Evolutionary conservation across 306 rosid genomes (phyloP), one percentile per base, ranked within the genome.

Genomic region (Cucurbita pepo): DNA sequence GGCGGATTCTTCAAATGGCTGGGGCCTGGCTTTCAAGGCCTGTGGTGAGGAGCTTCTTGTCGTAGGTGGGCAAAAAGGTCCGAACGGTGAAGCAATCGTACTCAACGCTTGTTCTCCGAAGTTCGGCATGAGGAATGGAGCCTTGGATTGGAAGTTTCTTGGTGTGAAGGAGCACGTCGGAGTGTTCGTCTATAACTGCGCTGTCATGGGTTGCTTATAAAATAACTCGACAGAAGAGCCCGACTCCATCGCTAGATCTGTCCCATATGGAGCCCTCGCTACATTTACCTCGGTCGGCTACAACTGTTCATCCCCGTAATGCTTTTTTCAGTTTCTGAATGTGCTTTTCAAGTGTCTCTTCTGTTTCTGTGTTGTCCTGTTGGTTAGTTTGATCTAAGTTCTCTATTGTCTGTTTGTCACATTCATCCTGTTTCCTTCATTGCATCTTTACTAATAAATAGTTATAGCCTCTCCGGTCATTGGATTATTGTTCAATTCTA

Each of bases 151-250:
- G 85, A 72, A 63, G 71, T 67, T 78, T 56, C 67, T 82, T 11
- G 75, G 82, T 14, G 73, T 72, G n/a, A 78, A 70, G 78, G 75
- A 48, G 25, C 55, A 71, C 22, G 75, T 78, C 4, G 82, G 85
- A 12, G 71, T 78, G 14, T 82, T 82, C 52, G 80, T 82, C 18
- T 82, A 75, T 74, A 82, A 82, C 78, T 82, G 85, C 56, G 76
- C 85, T 10, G 77, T 82, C 19, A 76, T 82, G 85, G 82, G 80
- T 54, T 82, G 82, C 58, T 48, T 51, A 11, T 75, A 50, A 14
- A 48, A 60, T 63, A 53, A 61, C 52, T 63, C 5, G 54, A 63
- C 50, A 75, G 72, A 75, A 36, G 61, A 60, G 11, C 60, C 61
- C 0, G 69, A 60, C 16, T 48, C 70, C 51, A 50, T 38, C n/a